Conservation (phyloP, 441 rosid species). For the Gossypium schwendimanii region DNA sequence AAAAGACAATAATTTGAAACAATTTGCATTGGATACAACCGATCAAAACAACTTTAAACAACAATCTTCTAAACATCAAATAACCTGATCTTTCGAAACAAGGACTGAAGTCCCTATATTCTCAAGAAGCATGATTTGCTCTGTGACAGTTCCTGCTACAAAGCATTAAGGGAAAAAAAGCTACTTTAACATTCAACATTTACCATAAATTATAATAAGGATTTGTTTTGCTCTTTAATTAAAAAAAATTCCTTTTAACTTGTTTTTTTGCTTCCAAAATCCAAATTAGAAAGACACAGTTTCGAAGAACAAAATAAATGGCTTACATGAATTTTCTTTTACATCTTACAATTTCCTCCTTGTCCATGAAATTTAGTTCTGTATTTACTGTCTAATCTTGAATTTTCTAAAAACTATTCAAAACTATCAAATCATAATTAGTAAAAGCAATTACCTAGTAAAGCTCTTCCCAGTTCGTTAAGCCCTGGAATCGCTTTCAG, state of each 20-base stretch:
- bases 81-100: conserved; percentile 80
- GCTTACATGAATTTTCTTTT: neutral
- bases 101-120: conserved; percentile 93
- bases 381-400: neutral
- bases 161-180: conserved; percentile 8
- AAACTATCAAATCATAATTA: neutral
- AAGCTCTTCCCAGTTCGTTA: conserved; percentile 66
- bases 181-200: neutral
- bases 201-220: neutral
- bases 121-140: conserved; percentile 95
- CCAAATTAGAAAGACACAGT: neutral
- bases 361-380: neutral
- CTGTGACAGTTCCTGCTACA: conserved; percentile 59
- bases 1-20: neutral
- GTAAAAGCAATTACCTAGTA: conserved; percentile 43
- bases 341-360: neutral
- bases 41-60: neutral
- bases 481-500: conserved; percentile 85
- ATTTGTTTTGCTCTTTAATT: neutral
- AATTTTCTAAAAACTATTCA: neutral
- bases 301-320: neutral
- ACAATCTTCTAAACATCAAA: neutral
- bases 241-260: neutral
- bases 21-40: neutral
- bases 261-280: neutral